These are phyloP conservation scores for Neurospora sp. DNA, from an alignment of 495 filamentous ascomycete genomes.

Conservation along the genomic window DNA sequence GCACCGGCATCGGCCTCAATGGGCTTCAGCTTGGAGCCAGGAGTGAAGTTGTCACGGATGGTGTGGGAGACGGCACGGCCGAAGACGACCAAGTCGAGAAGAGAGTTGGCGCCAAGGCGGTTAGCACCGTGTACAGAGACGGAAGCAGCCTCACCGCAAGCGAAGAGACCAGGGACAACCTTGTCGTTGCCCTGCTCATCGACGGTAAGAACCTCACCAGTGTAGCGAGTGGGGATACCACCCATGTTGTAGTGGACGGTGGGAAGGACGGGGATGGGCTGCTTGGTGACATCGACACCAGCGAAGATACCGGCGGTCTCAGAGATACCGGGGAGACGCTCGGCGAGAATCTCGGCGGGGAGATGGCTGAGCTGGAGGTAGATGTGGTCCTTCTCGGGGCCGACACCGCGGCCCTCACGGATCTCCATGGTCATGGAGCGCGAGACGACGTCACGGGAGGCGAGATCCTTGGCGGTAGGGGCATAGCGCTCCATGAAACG, in stretches of 20 bases:
- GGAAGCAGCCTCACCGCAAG: slow-evolving; percentile 92
- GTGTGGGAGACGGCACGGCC: slow-evolving; percentile 93
- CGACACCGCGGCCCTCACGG: slow-evolving; percentile 90
- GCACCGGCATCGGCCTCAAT: slow-evolving; percentile 76
- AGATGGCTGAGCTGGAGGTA: slow-evolving; percentile 94
- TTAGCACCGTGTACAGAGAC: slow-evolving; percentile 98
- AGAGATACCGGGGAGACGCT: slow-evolving; percentile 95
- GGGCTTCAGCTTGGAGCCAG: slow-evolving; percentile 64
- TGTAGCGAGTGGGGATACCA: slow-evolving; percentile 95
- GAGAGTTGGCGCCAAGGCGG: slow-evolving; percentile 93
- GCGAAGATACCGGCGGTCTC: slow-evolving; percentile 96
- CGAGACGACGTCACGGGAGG: slow-evolving; percentile 85
- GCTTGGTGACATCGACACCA: slow-evolving; percentile 91
- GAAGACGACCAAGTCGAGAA: slow-evolving; percentile 94
- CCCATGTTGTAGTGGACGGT: slow-evolving; percentile 99
- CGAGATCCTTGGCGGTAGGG: slow-evolving; percentile 93
- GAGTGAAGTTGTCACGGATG: slow-evolving; percentile 80
- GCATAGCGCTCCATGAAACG: slow-evolving; percentile 99
- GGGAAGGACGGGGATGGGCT: slow-evolving; percentile 92
- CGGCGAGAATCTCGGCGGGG: slow-evolving; percentile 79
- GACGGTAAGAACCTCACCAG: slow-evolving; percentile 83
- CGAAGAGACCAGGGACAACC: slow-evolving; percentile 90
- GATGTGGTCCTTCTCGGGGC: slow-evolving; percentile 93
- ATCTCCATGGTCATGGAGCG: slow-evolving; percentile 98
- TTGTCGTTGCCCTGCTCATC: slow-evolving; percentile 80